Evolutionary conservation across 768 basidiomycete species (phyloP).

Genomic region (Hericium rajendrae): DNA sequence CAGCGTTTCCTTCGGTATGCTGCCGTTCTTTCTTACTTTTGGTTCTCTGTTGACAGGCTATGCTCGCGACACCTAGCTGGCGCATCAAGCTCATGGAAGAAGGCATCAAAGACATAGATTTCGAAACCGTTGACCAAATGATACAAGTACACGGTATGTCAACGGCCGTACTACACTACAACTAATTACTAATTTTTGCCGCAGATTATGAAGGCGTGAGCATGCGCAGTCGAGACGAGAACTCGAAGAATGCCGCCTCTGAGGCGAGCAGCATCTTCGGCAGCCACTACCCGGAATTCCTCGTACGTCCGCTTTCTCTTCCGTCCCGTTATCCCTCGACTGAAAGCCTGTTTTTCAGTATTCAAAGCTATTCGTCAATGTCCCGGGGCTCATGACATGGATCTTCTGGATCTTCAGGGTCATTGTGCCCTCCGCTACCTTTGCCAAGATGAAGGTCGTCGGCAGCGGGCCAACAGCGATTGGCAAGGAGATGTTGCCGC

Average conservation of each 20-base stretch:
- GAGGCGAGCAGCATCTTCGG: conserved; percentile 70
- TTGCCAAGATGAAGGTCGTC: conserved; percentile 75
- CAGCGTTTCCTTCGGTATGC: conserved; percentile 64
- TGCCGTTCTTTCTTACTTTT: neutral
- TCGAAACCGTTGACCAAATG: conserved; percentile 42
- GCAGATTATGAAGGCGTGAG: conserved; percentile 71
- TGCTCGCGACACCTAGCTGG: conserved; percentile 40
- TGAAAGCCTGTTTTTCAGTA: conserved; percentile 27
- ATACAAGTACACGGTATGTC: conserved; percentile 14
- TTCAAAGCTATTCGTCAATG: conserved; percentile 76
- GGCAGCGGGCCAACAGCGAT: conserved; percentile 54
- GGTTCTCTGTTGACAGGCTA: neutral
- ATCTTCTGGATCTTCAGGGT: conserved; percentile 80
- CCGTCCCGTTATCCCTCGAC: neutral
- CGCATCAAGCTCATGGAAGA: conserved; percentile 71
- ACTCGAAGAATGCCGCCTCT: conserved; percentile 68
- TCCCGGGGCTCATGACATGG: conserved; percentile 69
- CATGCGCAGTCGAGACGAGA: conserved; percentile 55
- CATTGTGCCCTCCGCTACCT: conserved; percentile 58
- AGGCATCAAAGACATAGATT: conserved; percentile 54
- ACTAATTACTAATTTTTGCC: neutral
- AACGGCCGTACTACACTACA: neutral
- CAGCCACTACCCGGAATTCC: conserved; percentile 70
- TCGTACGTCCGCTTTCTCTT: conserved; percentile 32
- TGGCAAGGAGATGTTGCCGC: conserved; percentile 45